Evolutionary conservation across 805 yeast species (phyloP).

Genomic region (Candida cerambycidarum): DNA sequence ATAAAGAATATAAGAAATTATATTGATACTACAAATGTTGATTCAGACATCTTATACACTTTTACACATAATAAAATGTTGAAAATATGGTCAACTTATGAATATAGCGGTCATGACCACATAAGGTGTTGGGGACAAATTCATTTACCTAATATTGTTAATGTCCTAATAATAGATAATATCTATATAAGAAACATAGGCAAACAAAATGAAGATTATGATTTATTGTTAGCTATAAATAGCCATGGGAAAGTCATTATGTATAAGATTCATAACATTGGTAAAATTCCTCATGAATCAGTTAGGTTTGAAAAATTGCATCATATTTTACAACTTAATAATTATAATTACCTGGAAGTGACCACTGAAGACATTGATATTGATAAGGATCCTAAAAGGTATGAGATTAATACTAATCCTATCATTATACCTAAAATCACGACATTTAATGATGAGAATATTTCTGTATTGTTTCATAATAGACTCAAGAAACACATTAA

Average conservation of each 20-base stretch:
- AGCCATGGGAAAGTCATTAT: constrained; percentile 41
- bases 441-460: constrained; percentile 12
- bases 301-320: constrained; percentile 41
- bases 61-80: constrained; percentile 57
- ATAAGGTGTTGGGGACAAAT: constrained; percentile 57
- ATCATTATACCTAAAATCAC: constrained; percentile 16
- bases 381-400: constrained; percentile 1
- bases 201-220: constrained; percentile 13
- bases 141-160: constrained; percentile 22
- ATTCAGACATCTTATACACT: constrained; percentile 55
- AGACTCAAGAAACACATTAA: constrained; percentile 36
- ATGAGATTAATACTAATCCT: constrained; percentile 17
- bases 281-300: constrained; percentile 55
- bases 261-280: constrained; percentile 50
- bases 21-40: constrained; percentile 29
- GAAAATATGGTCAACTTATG: constrained; percentile 69
- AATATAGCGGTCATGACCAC: constrained; percentile 54
- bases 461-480: constrained; percentile 35
- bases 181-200: constrained; percentile 15
- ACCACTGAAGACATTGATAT: not conserved
- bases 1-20: constrained; percentile 34
- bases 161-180: constrained; percentile 36
- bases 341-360: constrained; percentile 12
- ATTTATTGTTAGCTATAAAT: constrained; percentile 42
- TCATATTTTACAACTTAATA: constrained; percentile 11